Base-by-base conservation (phyloP, 345 rosid genomes). In the Aethionema arabicum region DNA sequence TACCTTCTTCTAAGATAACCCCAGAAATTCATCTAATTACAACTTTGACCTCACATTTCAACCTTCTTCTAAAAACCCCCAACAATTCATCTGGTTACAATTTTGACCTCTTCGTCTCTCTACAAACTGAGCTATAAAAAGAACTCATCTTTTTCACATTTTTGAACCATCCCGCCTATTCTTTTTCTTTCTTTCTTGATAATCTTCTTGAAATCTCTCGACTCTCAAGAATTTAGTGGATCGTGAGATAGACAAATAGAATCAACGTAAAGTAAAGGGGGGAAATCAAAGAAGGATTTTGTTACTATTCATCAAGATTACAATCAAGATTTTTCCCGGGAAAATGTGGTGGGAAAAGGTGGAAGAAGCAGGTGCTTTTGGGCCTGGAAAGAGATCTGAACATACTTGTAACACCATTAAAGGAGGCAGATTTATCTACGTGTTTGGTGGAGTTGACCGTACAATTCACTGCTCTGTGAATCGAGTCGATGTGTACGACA, bases 371-470 rank as follows among this genome's bases (percentile, higher is more conserved):
- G 66, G 40, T 47, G 41, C 66, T 42, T 55, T 65, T 40, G 90
- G 86, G 49, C 96, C 91, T 14, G 91, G 91, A 31, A 82, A 83
- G 70, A 80, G 91, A 81, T 88, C 91, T 91, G 90, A 90, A 27
- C 96, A 88, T 73, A 82, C 91, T 43, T 85, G 87, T 65, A 88
- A 88, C 85, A 75, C 91, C 68, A 69, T 83, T 50, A 80, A 74
- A 68, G 85, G 87, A 32, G 96, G 90, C 46, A 83, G 83, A 65
- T 78, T 83, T 73, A 83, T 88, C 48, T 88, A 83, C 61, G 82
- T 88, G 48, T 85, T 85, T 53, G 96, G 96, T 63, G 91, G 96
- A 15, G 85, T 83, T 69, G 87, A 86, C 64, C 27, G 27, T 1
- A 65, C 72, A 61, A 84, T 81, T 66, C 82, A 81, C 77, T 78